Evolutionary conservation across 176 grass and related monocot species (phyloP), one percentile per base, ranked within the genome.

Genomic region (Calamus simplicifolius): DNA sequence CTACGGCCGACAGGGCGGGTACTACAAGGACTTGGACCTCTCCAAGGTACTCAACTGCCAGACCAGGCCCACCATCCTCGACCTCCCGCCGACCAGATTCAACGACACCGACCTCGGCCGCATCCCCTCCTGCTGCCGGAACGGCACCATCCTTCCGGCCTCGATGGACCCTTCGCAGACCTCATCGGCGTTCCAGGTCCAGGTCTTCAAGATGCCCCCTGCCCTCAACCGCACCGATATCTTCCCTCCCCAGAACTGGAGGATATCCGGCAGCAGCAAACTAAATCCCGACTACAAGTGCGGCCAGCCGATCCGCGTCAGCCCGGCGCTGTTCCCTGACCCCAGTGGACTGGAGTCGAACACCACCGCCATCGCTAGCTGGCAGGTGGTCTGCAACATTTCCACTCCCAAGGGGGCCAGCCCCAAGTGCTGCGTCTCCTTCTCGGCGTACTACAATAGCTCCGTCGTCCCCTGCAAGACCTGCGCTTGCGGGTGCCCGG

Each of bases 201-300:
- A 97, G 71, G 92, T 97, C 15, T 97, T 18, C 83, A 97, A 97
- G 85, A 88, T 97, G 92, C 83, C 87, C 18, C 87, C 87, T 1
- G 87, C 91, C 61, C 27, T 90, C 28, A 97, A 97, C 65, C 70
- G 84, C 29, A 91, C 87, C 29, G 79, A 68, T 62, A 73, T 97
- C 13, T 80, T 29, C 35, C 92, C 92, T 0, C 87, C 92, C 15
- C 67, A 53, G 57, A 87, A 80, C 54, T 91, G 82, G 68, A 91
- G 77, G 73, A 91, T 97, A 26, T 25, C 58, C 0, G 92, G 92
- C 1, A 68, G 77, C 1, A 23, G 21, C 31, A 60, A 83, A 1
- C 69, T 97, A 8, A 97, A 97, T 62, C 92, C 92, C 0, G 75
- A 80, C 48, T 97, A 97, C 19, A 50, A 50, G 49, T 97, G 92